Evolutionary conservation across 805 yeast species (phyloP).

Genomic region (Lipomyces yamanashiensis): DNA sequence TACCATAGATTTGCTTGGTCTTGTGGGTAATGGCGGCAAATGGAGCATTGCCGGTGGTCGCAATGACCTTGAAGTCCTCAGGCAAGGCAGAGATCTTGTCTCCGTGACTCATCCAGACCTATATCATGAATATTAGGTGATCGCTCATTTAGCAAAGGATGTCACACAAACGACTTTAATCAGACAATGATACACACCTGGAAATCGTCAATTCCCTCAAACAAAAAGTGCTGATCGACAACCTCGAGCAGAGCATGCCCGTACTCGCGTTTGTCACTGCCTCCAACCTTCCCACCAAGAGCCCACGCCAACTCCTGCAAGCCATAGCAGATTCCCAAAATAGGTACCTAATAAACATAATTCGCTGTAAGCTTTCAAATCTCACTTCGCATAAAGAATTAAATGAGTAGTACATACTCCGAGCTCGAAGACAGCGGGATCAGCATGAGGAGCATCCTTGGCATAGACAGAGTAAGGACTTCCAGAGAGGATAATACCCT

Average conservation of each 20-base stretch:
- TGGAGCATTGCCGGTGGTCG: slow-evolving; percentile 92
- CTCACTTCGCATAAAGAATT: neutral
- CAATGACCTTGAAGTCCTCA: slow-evolving; percentile 83
- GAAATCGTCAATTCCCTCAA: slow-evolving; percentile 88
- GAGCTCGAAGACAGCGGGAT: slow-evolving; percentile 86
- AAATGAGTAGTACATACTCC: slow-evolving; percentile 49
- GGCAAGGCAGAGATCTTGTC: slow-evolving; percentile 93
- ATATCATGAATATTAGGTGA: too few relatives aligned
- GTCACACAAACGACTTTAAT: neutral
- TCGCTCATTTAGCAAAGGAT: neutral
- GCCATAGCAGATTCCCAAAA: slow-evolving; percentile 97
- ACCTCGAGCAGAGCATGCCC: slow-evolving; percentile 93
- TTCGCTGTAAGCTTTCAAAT: neutral
- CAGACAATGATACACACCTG: slow-evolving; percentile 48
- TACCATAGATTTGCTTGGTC: slow-evolving; percentile 78
- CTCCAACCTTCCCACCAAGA: slow-evolving; percentile 83
- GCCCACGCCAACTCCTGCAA: slow-evolving; percentile 99
- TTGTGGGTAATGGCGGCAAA: slow-evolving; percentile 88
- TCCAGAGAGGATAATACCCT: slow-evolving; percentile 94
- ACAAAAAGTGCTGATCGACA: slow-evolving; percentile 60
- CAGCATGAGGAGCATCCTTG: slow-evolving; percentile 96
- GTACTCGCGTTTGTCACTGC: slow-evolving; percentile 97
- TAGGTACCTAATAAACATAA: slow-evolving; percentile 59
- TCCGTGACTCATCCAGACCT: slow-evolving; percentile 99
- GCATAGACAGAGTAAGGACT: slow-evolving; percentile 98